These are phyloP conservation scores for Ramalina peruviana DNA, from an alignment of 495 filamentous ascomycete species.

Conservation along the genomic window DNA sequence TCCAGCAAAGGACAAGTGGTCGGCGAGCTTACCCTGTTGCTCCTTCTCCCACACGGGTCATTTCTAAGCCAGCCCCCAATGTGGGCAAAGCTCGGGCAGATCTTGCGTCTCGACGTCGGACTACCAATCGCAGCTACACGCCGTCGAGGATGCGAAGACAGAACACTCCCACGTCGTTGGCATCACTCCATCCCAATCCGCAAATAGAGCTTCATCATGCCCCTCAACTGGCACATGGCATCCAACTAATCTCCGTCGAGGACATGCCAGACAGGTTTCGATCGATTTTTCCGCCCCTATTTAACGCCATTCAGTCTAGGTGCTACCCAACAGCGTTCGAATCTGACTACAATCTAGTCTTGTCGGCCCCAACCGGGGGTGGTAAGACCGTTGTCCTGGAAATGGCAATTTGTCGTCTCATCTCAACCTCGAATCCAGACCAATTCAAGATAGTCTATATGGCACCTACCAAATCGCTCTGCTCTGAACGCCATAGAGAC, in stretches of 20 bases:
- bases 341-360: constrained; percentile 68
- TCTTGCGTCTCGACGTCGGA: not conserved
- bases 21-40: no score
- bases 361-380: constrained; percentile 84
- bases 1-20: no score
- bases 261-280: constrained; percentile 66
- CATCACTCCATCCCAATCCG: not conserved
- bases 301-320: constrained; percentile 89
- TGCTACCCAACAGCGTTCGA: constrained; percentile 63
- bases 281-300: constrained; percentile 59
- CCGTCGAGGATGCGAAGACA: not conserved
- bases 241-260: constrained; percentile 57
- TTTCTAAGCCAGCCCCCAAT: not conserved
- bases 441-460: constrained; percentile 91
- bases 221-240: constrained; percentile 46
- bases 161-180: not conserved
- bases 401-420: constrained; percentile 74
- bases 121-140: not conserved
- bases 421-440: constrained; percentile 44
- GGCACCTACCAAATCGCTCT: constrained; percentile 88
- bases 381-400: constrained; percentile 90
- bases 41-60: no score
- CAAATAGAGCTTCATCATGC: constrained; percentile 20
- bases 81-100: not conserved
- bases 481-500: constrained; percentile 66